phyloP scores from a whole-genome alignment of 306 rosid genomes.

The Sindora glabra region DNA sequence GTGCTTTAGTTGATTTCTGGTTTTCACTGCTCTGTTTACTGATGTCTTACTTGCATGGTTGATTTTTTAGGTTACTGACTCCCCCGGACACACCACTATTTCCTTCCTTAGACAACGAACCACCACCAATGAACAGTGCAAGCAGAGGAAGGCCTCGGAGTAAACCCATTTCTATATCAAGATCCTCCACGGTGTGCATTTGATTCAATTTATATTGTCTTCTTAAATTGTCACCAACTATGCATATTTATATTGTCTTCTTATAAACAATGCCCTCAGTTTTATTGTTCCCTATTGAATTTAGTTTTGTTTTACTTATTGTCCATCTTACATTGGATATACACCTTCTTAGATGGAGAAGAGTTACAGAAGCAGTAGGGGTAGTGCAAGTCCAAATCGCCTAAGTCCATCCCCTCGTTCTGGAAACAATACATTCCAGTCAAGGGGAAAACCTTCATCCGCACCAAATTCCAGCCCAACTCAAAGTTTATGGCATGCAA shows the following conservation, averaged over 20 bases:
- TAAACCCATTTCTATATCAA: slow-evolving; percentile 80
- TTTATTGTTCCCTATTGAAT: background rate
- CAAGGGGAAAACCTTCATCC: slow-evolving; percentile 61
- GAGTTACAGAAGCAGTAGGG: slow-evolving; percentile 75
- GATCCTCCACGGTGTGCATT: slow-evolving; percentile 69
- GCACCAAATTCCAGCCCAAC: slow-evolving; percentile 66
- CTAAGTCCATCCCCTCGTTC: slow-evolving; percentile 77
- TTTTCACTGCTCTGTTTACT: slow-evolving; percentile 11
- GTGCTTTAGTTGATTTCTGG: background rate
- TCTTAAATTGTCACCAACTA: too few relatives aligned
- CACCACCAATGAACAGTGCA: slow-evolving; percentile 23
- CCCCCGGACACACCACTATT: slow-evolving; percentile 88
- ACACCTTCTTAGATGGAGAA: slow-evolving; percentile 61
- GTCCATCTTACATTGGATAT: background rate
- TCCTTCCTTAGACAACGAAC: slow-evolving; percentile 77
- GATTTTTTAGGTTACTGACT: slow-evolving; percentile 60
- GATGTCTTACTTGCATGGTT: slow-evolving; percentile 10
- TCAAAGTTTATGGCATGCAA: slow-evolving; percentile 38
- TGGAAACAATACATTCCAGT: slow-evolving; percentile 43
- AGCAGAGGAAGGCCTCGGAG: slow-evolving; percentile 74
- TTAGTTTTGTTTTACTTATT: slow-evolving; percentile 4
- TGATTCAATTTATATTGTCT: slow-evolving; percentile 4
- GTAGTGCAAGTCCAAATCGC: slow-evolving; percentile 85
- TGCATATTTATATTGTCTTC: slow-evolving; percentile 2
- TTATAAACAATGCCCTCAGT: background rate